Evolutionary conservation across 2,329 filamentous ascomycete genomes (phyloP), one percentile per base, ranked within the genome.

Genomic region (Pseudogymnoascus sp.): DNA sequence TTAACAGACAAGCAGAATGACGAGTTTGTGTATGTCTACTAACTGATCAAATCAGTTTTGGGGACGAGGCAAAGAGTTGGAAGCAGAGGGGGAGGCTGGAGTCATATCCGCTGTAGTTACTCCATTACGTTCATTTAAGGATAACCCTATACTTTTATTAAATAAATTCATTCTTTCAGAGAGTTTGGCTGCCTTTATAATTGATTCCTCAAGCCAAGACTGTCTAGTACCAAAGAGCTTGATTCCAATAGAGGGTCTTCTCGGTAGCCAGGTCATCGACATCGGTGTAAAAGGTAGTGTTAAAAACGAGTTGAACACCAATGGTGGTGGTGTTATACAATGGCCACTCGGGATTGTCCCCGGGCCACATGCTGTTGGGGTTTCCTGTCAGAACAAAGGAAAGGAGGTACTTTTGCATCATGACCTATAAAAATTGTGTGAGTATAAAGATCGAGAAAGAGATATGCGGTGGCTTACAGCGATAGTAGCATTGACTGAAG

Each of bases 1-100:
- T 67, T 87, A 67, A 87, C 86, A 0, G 86, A 89, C 72, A 74
- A 81, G 18, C 76, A 85, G 75, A 89, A 89, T 68, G 85, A 89
- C 64, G 85, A 89, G 69, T 89, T 89, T 74, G 80, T 87, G 14
- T 87, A 84, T 72, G 79, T 86, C 57, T 85, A 85, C 68, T 85
- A 45, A 85, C 68, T 85, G 40, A 66, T 14, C 10, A 18, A 21
- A 34, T 11, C 3, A 16, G 51, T 14, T 34, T 34, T 0, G 74
- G 29, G 74, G 16, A 34, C 10, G 51, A 34, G 51, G 29, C 26
- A 34, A 18, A 57, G 2, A 57, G 51, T 57, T 57, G 4, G 18
- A 34, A 14, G n/a, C 51, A 57, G 51, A 16, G n/a, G 14, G n/a
- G 51, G 16, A 4, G 16, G 12, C 2, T 29, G 34, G 51, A 34